Conservation (phyloP, 2,329 filamentous ascomycete genomes). For the Trichoderma sp. region DNA sequence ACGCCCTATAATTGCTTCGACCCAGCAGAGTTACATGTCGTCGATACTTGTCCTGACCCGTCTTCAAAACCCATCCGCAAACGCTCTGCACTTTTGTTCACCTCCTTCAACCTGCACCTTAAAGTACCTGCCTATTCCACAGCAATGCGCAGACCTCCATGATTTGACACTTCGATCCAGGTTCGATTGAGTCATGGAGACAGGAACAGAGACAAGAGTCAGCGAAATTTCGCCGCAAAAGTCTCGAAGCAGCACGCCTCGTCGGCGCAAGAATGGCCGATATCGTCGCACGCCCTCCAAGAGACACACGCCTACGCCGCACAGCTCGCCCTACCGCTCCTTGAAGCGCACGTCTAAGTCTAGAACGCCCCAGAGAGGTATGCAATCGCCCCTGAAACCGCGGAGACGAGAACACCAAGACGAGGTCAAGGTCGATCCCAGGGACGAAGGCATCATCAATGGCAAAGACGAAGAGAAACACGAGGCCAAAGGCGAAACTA, state of each 20-base stretch:
- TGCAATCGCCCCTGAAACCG: not conserved
- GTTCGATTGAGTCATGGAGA: constrained; percentile 5
- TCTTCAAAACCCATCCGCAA: not conserved
- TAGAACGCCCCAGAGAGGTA: not conserved
- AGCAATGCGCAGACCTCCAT: not conserved
- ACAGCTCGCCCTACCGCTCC: constrained; percentile 1
- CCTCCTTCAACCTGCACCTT: too few relatives aligned
- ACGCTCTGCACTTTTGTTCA: not conserved
- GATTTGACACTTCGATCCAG: not conserved
- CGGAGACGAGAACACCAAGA: not conserved
- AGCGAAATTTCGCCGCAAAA: not conserved
- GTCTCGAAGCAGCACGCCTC: not conserved
- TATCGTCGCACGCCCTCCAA: not conserved
- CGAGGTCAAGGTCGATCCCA: too few relatives aligned
- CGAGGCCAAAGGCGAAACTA: too few relatives aligned
- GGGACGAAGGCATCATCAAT: too few relatives aligned
- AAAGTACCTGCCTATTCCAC: not conserved
- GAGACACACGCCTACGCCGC: not conserved
- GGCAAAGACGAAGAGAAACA: too few relatives aligned
- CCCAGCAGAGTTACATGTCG: not conserved
- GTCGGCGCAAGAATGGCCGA: not conserved
- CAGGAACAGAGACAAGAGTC: not conserved
- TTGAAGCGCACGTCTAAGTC: not conserved
- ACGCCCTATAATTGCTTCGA: not conserved
- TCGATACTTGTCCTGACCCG: too few relatives aligned